These are phyloP conservation scores for Yamadazyma diospyri DNA, from an alignment of 1,139 yeast genomes.

Conservation along the genomic window DNA sequence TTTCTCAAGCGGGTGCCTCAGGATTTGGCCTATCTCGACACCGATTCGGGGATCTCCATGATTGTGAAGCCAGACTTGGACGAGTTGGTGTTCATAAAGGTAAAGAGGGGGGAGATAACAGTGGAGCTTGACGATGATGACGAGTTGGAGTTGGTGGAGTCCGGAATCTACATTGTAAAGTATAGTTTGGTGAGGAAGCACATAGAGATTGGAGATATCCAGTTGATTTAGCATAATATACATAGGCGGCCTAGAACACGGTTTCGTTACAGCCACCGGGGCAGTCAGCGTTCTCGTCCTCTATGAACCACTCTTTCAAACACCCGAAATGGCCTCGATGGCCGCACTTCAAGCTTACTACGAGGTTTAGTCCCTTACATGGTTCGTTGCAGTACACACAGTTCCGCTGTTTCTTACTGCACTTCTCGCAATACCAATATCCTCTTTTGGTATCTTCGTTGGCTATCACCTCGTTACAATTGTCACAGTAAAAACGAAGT, in stretches of 20 bases:
- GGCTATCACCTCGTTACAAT: slow-evolving; percentile 59
- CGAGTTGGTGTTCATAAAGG: slow-evolving; percentile 72
- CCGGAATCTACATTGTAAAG: slow-evolving; percentile 75
- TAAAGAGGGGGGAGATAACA: slow-evolving; percentile 28
- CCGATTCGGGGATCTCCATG: slow-evolving; percentile 75
- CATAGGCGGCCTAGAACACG: slow-evolving; percentile 10
- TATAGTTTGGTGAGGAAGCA: slow-evolving; percentile 51
- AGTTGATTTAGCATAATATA: slow-evolving; percentile 27
- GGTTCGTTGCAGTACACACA: slow-evolving; percentile 85
- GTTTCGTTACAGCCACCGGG: slow-evolving; percentile 67
- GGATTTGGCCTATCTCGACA: slow-evolving; percentile 66
- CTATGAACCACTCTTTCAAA: slow-evolving; percentile 72
- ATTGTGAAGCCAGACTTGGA: slow-evolving; percentile 71
- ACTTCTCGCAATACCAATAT: slow-evolving; percentile 81
- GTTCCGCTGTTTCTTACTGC: slow-evolving; percentile 55
- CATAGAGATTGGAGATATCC: slow-evolving; percentile 40
- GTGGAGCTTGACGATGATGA: slow-evolving; percentile 52
- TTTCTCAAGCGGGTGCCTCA: slow-evolving; percentile 69
- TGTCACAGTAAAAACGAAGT: slow-evolving; percentile 53
- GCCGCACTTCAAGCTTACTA: slow-evolving; percentile 71
- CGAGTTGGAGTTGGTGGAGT: slow-evolving; percentile 55
- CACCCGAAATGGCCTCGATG: slow-evolving; percentile 87
- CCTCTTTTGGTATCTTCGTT: slow-evolving; percentile 70
- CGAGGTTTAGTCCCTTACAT: slow-evolving; percentile 66
- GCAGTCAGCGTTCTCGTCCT: slow-evolving; percentile 62